Evolutionary conservation across 805 yeast genomes (phyloP), one percentile per base, ranked within the genome.

Genomic region (Metschnikowia arizonensis): DNA sequence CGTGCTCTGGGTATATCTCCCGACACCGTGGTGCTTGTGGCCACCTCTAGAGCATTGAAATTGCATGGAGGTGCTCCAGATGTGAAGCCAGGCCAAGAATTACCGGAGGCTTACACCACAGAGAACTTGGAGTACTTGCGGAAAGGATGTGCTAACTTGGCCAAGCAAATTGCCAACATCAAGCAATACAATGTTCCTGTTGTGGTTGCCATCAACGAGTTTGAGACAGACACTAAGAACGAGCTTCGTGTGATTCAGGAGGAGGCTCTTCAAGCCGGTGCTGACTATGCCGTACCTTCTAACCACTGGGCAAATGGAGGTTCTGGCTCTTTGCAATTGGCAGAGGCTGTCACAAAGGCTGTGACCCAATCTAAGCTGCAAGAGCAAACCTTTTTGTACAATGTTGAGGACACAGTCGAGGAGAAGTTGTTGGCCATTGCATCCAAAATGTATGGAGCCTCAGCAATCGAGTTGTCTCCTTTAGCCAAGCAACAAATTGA

Each of bases 271-370:
- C 78, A 78, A 59, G 96, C 97, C n/a, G 98, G 98, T 56, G 98
- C 98, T 8, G 75, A 76, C 51, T 95, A 83, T 62, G 97, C 97
- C 10, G 88, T 89, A 54, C 82, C 86, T 14, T 81, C 96, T 5
- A 85, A 83, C 68, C 98, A 91, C 68, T 91, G 96, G 96, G 96
- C 87, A 56, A 78, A 87, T 67, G 98, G 98, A 71, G 98, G 98
- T 53, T 69, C 70, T 49, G 98, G 98, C 46, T 95, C 98, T 21
- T 63, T 86, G 46, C 82, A 78, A 29, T 77, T 91, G 47, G 98
- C 98, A 35, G 66, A 83, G 54, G 85, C 93, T 42, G 96, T 91
- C 30, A 78, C 86, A 45, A 74, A 78, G 54, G 91, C 95, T 25
- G 78, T 85, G 23, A 60, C 68, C 50, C 57, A 59, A 43, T 30